Conservation (phyloP, 768 basidiomycete genomes). For the Lanmaoa rubissima region DNA sequence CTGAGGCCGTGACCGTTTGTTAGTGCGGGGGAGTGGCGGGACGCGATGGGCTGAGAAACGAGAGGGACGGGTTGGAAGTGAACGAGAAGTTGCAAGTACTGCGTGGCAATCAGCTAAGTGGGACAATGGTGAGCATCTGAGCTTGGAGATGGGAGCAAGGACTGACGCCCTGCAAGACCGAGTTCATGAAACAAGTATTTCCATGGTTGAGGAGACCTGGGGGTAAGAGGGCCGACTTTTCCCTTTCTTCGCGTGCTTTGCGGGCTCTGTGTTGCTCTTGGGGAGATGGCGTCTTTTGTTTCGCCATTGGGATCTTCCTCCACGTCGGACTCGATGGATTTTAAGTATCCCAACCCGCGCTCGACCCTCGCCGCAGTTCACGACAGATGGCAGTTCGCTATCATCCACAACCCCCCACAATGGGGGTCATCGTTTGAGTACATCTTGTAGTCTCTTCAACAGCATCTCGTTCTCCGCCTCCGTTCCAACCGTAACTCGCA, state of each 20-base stretch:
- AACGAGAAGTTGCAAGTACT: constrained; percentile 54
- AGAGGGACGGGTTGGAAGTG: constrained; percentile 51
- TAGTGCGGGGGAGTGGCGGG: constrained; percentile 61
- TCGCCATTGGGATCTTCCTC: constrained; percentile 37
- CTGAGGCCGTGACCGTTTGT: constrained; percentile 63
- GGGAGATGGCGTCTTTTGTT: constrained; percentile 53
- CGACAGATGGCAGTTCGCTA: no score
- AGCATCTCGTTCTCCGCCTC: constrained; percentile 70
- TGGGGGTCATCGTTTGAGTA: constrained; percentile 15
- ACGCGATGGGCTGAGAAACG: constrained; percentile 41
- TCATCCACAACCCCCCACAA: not conserved
- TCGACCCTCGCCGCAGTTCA: not conserved
- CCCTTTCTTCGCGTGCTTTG: constrained; percentile 61
- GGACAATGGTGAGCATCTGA: not conserved
- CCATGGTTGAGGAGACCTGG: constrained; percentile 79
- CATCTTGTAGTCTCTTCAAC: constrained; percentile 51
- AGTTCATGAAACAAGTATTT: constrained; percentile 97
- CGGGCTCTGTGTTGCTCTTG: constrained; percentile 63
- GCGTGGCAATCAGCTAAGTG: constrained; percentile 64
- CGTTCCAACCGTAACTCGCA: constrained; percentile 89
- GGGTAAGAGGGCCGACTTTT: constrained; percentile 58
- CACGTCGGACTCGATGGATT: not conserved
- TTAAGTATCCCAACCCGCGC: not conserved
- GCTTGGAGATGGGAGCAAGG: not conserved
- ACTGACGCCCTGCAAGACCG: constrained; percentile 84